phyloP scores from a whole-genome alignment of 208 protist genomes.

The Trichomonas vaginalis region DNA sequence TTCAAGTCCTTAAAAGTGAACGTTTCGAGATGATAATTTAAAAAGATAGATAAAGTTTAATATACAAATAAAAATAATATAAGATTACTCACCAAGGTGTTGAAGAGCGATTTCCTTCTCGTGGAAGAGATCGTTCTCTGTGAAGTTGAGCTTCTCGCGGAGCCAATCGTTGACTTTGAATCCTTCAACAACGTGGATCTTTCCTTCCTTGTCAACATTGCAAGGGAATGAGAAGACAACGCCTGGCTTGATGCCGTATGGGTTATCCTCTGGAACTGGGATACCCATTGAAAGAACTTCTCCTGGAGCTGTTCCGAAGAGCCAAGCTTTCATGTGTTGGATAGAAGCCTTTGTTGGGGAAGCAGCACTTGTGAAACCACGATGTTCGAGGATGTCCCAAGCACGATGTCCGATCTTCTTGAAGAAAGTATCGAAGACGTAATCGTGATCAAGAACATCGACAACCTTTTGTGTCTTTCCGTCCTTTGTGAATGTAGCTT shows the following conservation, averaged over 20 bases:
- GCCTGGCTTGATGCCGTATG: slow-evolving; percentile 62
- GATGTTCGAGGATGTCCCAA: slow-evolving; percentile 60
- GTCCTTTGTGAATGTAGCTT: slow-evolving; percentile 44
- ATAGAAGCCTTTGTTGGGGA: slow-evolving; percentile 63
- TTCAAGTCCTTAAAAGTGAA: no score
- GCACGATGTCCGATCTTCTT: slow-evolving; percentile 64
- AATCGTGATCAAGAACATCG: slow-evolving; percentile 48
- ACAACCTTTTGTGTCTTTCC: slow-evolving; percentile 36
- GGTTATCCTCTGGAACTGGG: slow-evolving; percentile 49
- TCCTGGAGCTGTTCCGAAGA: slow-evolving; percentile 41
- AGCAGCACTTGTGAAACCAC: slow-evolving; percentile 61
- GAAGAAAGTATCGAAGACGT: slow-evolving; percentile 53
- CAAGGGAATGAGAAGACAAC: slow-evolving; percentile 60
- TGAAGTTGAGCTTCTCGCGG: slow-evolving; percentile 31
- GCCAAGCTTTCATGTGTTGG: slow-evolving; percentile 51
- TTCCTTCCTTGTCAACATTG: background rate
- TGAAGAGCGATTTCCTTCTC: slow-evolving; percentile 24
- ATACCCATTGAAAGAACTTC: slow-evolving; percentile 71
- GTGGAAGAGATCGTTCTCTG: slow-evolving; percentile 34
- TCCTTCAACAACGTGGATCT: slow-evolving; percentile 46
- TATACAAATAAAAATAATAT: no score
- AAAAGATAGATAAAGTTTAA: no score
- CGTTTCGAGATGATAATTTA: no score
- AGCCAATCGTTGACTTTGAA: slow-evolving; percentile 38
- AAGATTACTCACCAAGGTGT: background rate